Evolutionary conservation across 768 basidiomycete genomes (phyloP), one percentile per base, ranked within the genome.

Genomic region (Daedaleopsis sinensis): DNA sequence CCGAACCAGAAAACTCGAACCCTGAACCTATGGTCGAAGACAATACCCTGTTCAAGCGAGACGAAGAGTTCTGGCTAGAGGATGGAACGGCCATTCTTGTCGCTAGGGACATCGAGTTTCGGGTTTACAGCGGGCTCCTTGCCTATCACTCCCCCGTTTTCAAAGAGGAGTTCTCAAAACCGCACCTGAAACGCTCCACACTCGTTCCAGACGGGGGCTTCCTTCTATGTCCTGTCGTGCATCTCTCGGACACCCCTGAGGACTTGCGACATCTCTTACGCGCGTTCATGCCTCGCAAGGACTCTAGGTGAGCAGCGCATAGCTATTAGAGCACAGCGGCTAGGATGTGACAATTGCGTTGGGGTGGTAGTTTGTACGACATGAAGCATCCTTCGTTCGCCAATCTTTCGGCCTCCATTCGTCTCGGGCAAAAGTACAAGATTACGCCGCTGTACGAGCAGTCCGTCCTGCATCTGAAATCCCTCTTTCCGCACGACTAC

Each of bases 51-150:
- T 7, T 32, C 27, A 46, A 46, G 44, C 18, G 44, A 9, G 42
- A 39, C 24, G 52, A 38, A 21, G 52, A 46, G 21, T 27, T 55
- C 46, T 66, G 62, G 47, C 60, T 59, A 32, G 47, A 63, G 11
- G 65, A 66, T 27, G 67, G 61, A 6, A 66, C 49, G 23, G 27
- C 63, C 39, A 50, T 68, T 24, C 47, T 68, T 2, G 18, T 43
- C 16, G 57, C 55, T 37, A 38, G 43, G 27, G 48, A 47, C 27
- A 37, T 53, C 47, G 62, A 43, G 8, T 62, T 66, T 46, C 57
- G 58, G 16, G 65, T 68, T 5, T 53, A 66, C 42, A 39, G 24
- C 21, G 38, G 57, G 11, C 16, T 66, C 21, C 52, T 68, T 16
- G 56, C 70, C 21, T 24, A 15, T 2, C 9, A 32, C 23, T 24